Evolutionary conservation across 2,329 filamentous ascomycete genomes (phyloP), one percentile per base, ranked within the genome.

Genomic region (Aspergillus sp.): DNA sequence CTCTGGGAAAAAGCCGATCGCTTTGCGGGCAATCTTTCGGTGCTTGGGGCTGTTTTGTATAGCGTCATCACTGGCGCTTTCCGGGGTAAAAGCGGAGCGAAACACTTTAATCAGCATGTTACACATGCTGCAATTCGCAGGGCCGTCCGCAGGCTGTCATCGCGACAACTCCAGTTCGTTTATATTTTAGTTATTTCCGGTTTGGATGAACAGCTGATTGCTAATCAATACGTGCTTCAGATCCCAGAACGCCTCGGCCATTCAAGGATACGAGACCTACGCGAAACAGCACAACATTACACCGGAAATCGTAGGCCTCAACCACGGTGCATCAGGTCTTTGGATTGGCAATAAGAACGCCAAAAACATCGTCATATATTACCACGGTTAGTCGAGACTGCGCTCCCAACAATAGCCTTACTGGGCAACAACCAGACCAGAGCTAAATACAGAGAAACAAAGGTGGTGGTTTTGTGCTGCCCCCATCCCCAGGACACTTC

Each of bases 401-500:
- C 21, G 7, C 17, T 21, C 44, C 27, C 12, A 35, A 12, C 8
- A 51, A 9, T 3, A 27, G 35, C 4, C 19, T 15, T 11, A 15
- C 14, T 14, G 15, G 35, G 27, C 31, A 35, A 53, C 23, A 52
- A 48, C 12, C 12, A 12, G 46, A 6, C 27, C 25, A 7, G 17
- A 33, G 35, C 50, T 52, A 46, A 31, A 54, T 21, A 40, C 15
- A 35, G 31, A 51, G 6, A 7, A 9, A 21, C 23, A 7, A 25
- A 78, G 82, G 62, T 89, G 86, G 87, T 81, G 78, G 66, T 76
- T 54, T 56, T 27, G 33, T n/a, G 4, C 37, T 56, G 14, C 40
- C 47, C 14, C 41, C 57, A 35, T 23, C 55, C 9, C 55, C 74
- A 2, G 75, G 71, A 21, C 77, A 81, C 61, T 66, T 81, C 35